These are phyloP conservation scores for Aureobasidium sp. DNA, from an alignment of 2,329 filamentous ascomycete genomes.

Conservation along the genomic window DNA sequence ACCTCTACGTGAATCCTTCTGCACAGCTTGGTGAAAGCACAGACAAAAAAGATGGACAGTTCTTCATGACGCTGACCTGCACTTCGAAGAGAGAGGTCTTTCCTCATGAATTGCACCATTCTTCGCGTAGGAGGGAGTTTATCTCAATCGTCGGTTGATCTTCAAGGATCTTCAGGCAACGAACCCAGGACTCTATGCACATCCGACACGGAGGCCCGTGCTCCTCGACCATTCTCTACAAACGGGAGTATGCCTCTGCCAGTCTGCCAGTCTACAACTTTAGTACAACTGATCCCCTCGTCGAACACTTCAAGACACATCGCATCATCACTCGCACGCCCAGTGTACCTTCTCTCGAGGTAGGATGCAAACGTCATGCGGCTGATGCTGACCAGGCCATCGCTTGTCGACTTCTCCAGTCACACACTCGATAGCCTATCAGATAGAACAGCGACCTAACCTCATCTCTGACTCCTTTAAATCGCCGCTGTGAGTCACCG, in stretches of 20 bases:
- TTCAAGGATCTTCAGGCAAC: not conserved
- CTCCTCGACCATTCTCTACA: slow-evolving; percentile 2
- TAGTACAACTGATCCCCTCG: not conserved
- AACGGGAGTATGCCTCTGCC: not conserved
- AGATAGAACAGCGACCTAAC: not conserved
- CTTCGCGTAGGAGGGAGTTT: not conserved
- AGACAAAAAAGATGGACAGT: not conserved
- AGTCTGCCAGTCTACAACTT: not conserved
- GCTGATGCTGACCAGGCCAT: not conserved
- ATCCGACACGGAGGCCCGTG: not conserved
- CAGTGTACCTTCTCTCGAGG: not conserved
- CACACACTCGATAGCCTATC: not conserved
- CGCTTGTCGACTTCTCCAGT: not conserved
- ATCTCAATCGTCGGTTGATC: not conserved
- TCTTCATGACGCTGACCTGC: not conserved
- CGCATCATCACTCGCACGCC: not conserved
- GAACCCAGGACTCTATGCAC: not conserved
- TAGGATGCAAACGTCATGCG: not conserved
- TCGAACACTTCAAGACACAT: not conserved
- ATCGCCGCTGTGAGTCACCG: not conserved
- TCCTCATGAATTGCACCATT: not conserved
- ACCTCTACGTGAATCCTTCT: not conserved
- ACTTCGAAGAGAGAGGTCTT: not conserved
- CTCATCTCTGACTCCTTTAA: not conserved
- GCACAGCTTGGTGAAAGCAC: not conserved